Percentiles rank a stretch among this genome's conserved stretches.
Evolutionary conservation across 495 filamentous ascomycete genomes (phyloP).

Genomic region (Neurospora sublineolata): DNA sequence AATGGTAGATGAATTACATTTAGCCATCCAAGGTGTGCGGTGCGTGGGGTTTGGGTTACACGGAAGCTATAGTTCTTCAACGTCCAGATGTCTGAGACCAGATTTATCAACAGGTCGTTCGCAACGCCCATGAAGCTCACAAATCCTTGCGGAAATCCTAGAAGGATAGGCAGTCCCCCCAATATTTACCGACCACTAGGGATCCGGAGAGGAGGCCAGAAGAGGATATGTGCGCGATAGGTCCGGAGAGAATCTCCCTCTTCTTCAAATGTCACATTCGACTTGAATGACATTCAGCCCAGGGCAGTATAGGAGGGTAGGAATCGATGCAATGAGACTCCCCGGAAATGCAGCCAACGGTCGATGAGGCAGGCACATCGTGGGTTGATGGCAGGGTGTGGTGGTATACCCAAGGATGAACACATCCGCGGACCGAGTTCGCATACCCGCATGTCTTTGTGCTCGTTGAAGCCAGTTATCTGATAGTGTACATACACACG

Average conservation of each 20-base stretch:
- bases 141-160: background rate
- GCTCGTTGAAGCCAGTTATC: background rate
- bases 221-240: background rate
- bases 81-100: background rate
- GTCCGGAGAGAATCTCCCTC: background rate
- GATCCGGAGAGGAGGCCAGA: background rate
- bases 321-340: background rate
- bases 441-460: background rate
- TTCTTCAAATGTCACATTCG: background rate
- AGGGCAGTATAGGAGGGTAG: background rate
- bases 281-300: background rate
- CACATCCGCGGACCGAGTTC: background rate
- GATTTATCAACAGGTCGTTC: background rate
- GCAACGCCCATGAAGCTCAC: background rate
- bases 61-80: background rate
- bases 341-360: background rate
- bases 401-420: background rate
- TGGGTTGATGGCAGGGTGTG: background rate
- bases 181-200: background rate
- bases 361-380: background rate
- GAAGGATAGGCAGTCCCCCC: background rate
- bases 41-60: background rate
- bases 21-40: background rate
- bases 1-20: background rate
- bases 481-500: background rate